Evolutionary conservation across 495 filamentous ascomycete genomes (phyloP), one percentile per base, ranked within the genome.

Genomic region (Mycothermus thermophilus): DNA sequence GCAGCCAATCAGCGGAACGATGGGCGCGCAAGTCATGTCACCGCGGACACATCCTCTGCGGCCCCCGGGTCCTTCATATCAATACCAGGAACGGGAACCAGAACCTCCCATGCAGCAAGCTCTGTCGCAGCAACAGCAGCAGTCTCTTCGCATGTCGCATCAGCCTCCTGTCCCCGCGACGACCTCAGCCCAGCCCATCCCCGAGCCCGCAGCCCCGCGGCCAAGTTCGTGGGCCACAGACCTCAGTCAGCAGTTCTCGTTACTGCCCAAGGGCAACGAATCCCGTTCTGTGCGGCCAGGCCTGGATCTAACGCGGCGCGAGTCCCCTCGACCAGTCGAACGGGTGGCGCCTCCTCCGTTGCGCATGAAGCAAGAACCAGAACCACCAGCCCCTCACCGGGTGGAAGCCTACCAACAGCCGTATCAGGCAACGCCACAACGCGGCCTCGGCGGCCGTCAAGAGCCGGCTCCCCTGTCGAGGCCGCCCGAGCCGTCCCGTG

Each of bases 321-420:
- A 59, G 24, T 50, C 59, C n/a, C 40, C 46, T 27, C 41, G 46
- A 26, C 52, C 46, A 9, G 39, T 39, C 3, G 46, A 56, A 34
- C 44, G 50, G 32, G n/a, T n/a, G n/a, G 41, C 41, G 12, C 36
- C 45, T 25, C 36, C 45, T 25, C 52, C 47, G 13, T 29, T 58
- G 30, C 58, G 57, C 12, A 55, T 63, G 26, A 66, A 66, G 43
- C 62, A 64, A 38, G 64, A 68, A 35, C 59, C 54, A 1, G 63
- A 66, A 21, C 41, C n/a, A n/a, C n/a, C 56, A 10, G 34, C 40
- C 13, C 41, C 51, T 27, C 52, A 56, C 14, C 49, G 46, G 16
- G 37, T 32, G 3, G 43, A 54, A 8, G 15, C 43, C 14, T 61
- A 56, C 44, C 11, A 25, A 6, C 50, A 45, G 7, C 52, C 47